Evolutionary conservation across 106 monocot genomes (phyloP).

Genomic region (Allium cepa): DNA sequence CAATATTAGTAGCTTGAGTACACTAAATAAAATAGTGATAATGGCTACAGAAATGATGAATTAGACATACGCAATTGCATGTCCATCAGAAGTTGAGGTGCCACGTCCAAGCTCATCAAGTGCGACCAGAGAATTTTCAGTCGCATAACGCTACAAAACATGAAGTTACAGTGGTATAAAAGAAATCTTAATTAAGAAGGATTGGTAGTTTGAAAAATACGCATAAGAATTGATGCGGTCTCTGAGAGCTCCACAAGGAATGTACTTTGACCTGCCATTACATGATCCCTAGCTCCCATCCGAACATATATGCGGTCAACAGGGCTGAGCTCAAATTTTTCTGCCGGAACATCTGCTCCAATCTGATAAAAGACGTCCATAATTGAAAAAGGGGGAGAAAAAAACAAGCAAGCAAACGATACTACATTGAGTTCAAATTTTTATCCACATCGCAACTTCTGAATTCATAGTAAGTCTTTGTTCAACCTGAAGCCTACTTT

Average conservation of each 20-base stretch:
- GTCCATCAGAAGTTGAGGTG: conserved; percentile 97
- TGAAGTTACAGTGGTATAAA: background rate
- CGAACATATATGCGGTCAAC: conserved; percentile 93
- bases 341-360: conserved; percentile 95
- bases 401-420: no score
- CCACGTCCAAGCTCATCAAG: conserved; percentile 96
- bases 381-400: no score
- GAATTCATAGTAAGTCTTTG: no score
- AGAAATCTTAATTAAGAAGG: background rate
- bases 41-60: background rate
- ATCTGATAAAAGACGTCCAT: conserved; percentile 24
- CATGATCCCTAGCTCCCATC: conserved; percentile 91
- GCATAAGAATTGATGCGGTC: conserved; percentile 84
- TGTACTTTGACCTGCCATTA: conserved; percentile 90
- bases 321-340: conserved; percentile 67
- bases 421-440: no score
- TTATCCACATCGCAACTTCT: no score
- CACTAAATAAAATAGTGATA: background rate
- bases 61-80: conserved; percentile 85
- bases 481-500: no score
- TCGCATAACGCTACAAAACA: conserved; percentile 57
- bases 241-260: conserved; percentile 91
- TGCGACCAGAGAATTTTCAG: conserved; percentile 76
- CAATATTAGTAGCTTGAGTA: background rate
- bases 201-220: conserved; percentile 3